Base-by-base conservation (phyloP, 1,284 basidiomycete genomes). In the Pseudomicrostroma phylloplanum region DNA sequence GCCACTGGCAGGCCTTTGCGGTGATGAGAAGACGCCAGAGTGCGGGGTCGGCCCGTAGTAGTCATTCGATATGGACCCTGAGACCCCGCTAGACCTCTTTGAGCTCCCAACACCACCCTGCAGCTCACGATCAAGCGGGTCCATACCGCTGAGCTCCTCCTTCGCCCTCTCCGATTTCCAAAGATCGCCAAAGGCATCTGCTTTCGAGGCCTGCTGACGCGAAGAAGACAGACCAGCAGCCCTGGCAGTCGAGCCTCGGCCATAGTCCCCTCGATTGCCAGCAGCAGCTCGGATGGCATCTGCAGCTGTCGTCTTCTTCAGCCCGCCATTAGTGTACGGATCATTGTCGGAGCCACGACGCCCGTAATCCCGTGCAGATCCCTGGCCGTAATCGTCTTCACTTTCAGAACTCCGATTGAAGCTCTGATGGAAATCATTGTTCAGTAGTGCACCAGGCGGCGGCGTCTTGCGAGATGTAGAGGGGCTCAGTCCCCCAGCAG, bases 41-140 rank as follows among this genome's bases (percentile, higher is more conserved):
- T 36, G 30, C 9, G 30, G 30, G 9, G 3, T 36, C 30, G 30
- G 30, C 30, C 30, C 30, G 30, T 36, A 36, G 30, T 36, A 36
- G 30, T 36, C 30, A 36, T 36, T 36, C 30, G 30, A 36, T 36
- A 36, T 36, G 30, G 30, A 36, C 30, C 4, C 3, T 6, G 43
- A 48, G 43, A n/a, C 12, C 6, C 15, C 17, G 12, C 17, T 48
- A 48, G 17, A n/a, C 43, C 12, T 48, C 43, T 48, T 48, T 17
- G 43, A n/a, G 43, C 21, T 48, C 6, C 39, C 12, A 15, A 30
- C 25, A 23, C 61, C 58, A 8, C 65, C 59, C 53, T 75, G 74
- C 12, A 77, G 63, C 59, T 77, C 72, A 11, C 67, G 57, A 43
- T 77, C 74, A 19, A 77, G 67, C 11, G 63, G 63, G 42, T 77